Evolutionary conservation across 1,139 yeast species (phyloP), one percentile per base, ranked within the genome.

Genomic region (Candida smagusa): DNA sequence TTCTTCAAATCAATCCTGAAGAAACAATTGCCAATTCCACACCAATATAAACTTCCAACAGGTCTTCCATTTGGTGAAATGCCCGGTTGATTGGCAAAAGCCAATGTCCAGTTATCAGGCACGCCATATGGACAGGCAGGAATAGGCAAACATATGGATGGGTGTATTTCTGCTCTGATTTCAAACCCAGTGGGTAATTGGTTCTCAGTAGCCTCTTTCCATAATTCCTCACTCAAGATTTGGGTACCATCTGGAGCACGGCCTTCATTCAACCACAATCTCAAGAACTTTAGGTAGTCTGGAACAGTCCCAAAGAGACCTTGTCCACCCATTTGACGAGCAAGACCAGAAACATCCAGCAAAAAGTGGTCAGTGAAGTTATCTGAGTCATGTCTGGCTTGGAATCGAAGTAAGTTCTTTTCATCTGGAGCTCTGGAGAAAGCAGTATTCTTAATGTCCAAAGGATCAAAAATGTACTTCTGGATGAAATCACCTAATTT

Each of bases 261-360:
- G 0, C 80, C 80, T 35, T 57, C 58, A 44, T 72, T 72, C 31
- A 74, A 54, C 67, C 74, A 68, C n/a, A 69, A 53, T 31, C 78
- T 56, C 16, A 74, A 50, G 34, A 73, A 64, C 42, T 65, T 68
- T 44, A 69, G 54, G 46, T 62, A 74, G 46, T 73, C 78, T 3
- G 53, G 59, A 5, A 69, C 68, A 2, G 65, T 63, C 1, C 75
- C 72, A 43, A 61, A 68, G 39, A 68, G 55, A 1, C 79, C 79
- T 36, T 70, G 77, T 12, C 79, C 79, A 7, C 78, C 79, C 61
- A 69, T 59, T 43, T 69, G 72, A n/a, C 66, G 32, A 3, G 36
- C 36, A 22, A 22, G 24, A 11, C 22, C 28, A 21, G 26, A 30
- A 9, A 7, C n/a, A 12, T 27, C 22, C 28, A 25, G 25, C 11